phyloP scores from a whole-genome alignment of 2,329 filamentous ascomycete species.

The Drechslerella coelobrocha region DNA sequence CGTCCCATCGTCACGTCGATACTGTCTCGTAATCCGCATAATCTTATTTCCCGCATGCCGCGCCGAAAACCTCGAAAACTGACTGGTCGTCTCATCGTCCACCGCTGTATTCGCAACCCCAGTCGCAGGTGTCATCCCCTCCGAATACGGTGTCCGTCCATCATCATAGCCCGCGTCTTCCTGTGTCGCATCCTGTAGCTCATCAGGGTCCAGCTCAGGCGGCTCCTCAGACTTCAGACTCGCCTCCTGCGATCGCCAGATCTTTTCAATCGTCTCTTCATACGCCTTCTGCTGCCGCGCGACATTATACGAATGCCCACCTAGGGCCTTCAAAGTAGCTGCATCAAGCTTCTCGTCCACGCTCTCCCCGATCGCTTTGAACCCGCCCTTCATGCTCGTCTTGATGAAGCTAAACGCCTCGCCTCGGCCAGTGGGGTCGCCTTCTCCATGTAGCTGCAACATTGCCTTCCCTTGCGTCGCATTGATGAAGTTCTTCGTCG shows the following conservation, averaged over 20 bases:
- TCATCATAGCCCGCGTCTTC: constrained; percentile 56
- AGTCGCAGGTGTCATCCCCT: constrained; percentile 67
- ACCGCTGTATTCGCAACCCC: constrained; percentile 49
- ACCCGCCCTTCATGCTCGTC: constrained; percentile 98
- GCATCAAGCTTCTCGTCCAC: constrained; percentile 56
- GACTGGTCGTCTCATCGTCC: constrained; percentile 78
- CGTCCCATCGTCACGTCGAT: constrained; percentile 67
- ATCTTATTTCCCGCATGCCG: constrained; percentile 73
- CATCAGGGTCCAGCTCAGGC: constrained; percentile 54
- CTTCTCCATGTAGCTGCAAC: constrained; percentile 91
- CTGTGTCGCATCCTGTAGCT: constrained; percentile 53
- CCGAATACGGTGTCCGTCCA: constrained; percentile 68
- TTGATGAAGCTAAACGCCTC: constrained; percentile 97
- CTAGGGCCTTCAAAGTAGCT: constrained; percentile 58
- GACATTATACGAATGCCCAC: constrained; percentile 96
- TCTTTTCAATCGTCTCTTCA: constrained; percentile 85
- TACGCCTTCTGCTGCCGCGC: constrained; percentile 92
- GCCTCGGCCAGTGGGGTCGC: constrained; percentile 90
- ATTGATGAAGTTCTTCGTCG: constrained; percentile 93
- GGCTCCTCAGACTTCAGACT: constrained; percentile 54
- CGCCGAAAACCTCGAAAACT: constrained; percentile 75
- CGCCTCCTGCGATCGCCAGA: constrained; percentile 71
- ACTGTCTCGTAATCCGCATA: constrained; percentile 75
- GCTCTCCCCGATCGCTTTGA: constrained; percentile 55
- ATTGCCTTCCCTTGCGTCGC: constrained; percentile 95